Evolutionary conservation across 805 yeast species (phyloP), one percentile per base, ranked within the genome.

Genomic region (Lipomyces kockii): DNA sequence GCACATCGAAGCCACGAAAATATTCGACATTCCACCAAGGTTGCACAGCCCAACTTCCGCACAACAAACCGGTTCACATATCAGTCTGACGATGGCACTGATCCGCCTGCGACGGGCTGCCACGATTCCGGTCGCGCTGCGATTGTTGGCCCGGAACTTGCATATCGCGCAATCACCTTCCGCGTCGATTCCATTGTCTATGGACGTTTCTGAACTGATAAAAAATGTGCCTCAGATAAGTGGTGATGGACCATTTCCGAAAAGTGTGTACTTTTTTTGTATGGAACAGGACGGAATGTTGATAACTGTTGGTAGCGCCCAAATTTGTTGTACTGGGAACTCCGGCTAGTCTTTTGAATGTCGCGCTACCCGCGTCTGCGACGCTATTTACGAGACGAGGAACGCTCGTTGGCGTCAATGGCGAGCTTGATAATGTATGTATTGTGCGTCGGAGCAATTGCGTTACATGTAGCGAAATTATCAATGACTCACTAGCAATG

Each of bases 151-250:
- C 12, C 63, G 73, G 52, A 54, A 58, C 14, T 59, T 68, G 51
- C 75, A 72, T 51, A 68, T 72, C 57, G 69, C 69, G 22, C 74
- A 72, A 59, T 64, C 97, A 51, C 94, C 93, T 9, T 60, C 71
- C 6, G 73, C 72, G 35, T 71, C 73, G 55, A 54, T 71, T 32
- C 74, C 71, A 27, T 55, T 67, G 49, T 74, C 75, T 4, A 67
- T 69, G 65, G 75, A 73, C 61, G 73, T 73, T 9, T 66, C 74
- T 12, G 69, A 70, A 5, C 61, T 67, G 22, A 66, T 73, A 35
- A 56, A 64, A 37, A 60, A 66, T 29, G 69, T 73, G 5, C 75
- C 75, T n/a, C 65, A 64, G 39, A 49, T 73, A 54, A 67, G 68
- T 57, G 75, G 75, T 32, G 69, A 74, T 20, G 75, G 75, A 2